phyloP scores from a whole-genome alignment of 2,329 filamentous ascomycete species.

The Orbilia blumenaviensis region DNA sequence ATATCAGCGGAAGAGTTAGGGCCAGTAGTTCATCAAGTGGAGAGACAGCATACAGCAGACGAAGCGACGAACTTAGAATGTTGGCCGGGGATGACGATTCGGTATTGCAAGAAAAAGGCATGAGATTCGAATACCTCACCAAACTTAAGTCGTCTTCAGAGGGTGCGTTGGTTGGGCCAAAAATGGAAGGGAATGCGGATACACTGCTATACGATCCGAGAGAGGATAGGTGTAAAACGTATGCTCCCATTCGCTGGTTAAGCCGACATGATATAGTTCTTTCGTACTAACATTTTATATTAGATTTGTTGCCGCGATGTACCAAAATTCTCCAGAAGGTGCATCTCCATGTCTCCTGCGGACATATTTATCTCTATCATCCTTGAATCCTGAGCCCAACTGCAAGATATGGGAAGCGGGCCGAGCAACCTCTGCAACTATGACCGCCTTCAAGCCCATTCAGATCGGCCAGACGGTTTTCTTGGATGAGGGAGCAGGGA shows the following conservation, averaged over 20 bases:
- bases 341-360: slow-evolving; percentile 78
- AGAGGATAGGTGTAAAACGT: slow-evolving; percentile 51
- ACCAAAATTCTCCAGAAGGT: slow-evolving; percentile 79
- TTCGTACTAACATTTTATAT: not conserved
- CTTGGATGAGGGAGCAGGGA: slow-evolving; percentile 88
- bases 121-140: slow-evolving; percentile 26
- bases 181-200: slow-evolving; percentile 23
- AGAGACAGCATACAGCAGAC: slow-evolving; percentile 83
- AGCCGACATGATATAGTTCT: not conserved
- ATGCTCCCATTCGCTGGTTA: not conserved
- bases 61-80: slow-evolving; percentile 91
- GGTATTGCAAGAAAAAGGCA: slow-evolving; percentile 11
- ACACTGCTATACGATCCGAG: slow-evolving; percentile 52
- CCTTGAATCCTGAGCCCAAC: slow-evolving; percentile 74
- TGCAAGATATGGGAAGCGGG: slow-evolving; percentile 96
- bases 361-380: slow-evolving; percentile 80
- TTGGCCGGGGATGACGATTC: slow-evolving; percentile 60
- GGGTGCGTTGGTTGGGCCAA: not conserved
- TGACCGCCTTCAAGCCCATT: slow-evolving; percentile 93
- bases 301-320: slow-evolving; percentile 78
- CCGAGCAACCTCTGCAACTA: slow-evolving; percentile 89
- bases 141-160: slow-evolving; percentile 35
- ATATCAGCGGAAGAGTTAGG: slow-evolving; percentile 17
- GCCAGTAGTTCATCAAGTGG: slow-evolving; percentile 29
- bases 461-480: slow-evolving; percentile 93